Percentiles rank a stretch among this genome's conserved stretches.
Evolutionary conservation across 345 rosid species (phyloP).

Genomic region (Excoecaria agallocha): DNA sequence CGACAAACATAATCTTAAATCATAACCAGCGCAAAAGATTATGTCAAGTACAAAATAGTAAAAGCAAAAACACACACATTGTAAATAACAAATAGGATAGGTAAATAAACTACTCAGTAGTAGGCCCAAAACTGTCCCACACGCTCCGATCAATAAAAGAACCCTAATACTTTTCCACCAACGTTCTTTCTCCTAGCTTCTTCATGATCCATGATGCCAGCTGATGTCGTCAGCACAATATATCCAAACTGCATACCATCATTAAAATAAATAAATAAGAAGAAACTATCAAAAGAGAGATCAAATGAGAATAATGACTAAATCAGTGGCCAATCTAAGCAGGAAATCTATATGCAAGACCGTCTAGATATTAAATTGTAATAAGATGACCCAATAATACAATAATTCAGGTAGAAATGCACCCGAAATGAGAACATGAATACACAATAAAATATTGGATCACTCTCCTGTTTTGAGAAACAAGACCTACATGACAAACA

Average conservation of each 20-base stretch:
- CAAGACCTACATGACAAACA: background rate
- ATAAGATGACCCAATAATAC: background rate
- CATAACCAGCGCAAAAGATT: background rate
- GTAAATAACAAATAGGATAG: background rate
- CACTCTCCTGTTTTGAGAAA: background rate
- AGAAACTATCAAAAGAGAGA: background rate
- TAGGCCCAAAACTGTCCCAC: slow-evolving; percentile 18
- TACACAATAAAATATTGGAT: background rate
- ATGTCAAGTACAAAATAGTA: background rate
- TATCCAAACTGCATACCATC: slow-evolving; percentile 61
- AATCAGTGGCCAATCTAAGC: background rate
- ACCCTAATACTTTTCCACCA: slow-evolving; percentile 79
- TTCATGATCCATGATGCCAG: slow-evolving; percentile 89
- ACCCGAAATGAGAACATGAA: background rate
- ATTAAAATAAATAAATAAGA: background rate
- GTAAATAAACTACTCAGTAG: slow-evolving; percentile 1
- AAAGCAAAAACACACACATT: too few relatives aligned
- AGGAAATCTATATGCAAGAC: background rate
- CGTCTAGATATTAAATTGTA: background rate
- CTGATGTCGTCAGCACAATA: slow-evolving; percentile 77
- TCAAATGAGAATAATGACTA: background rate
- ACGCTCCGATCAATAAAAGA: slow-evolving; percentile 45
- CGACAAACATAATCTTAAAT: background rate
- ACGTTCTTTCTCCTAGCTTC: slow-evolving; percentile 88
- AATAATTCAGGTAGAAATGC: background rate